Evolutionary conservation across 129 eudicot genomes (phyloP).

Genomic region (Ambrosia trifida): DNA sequence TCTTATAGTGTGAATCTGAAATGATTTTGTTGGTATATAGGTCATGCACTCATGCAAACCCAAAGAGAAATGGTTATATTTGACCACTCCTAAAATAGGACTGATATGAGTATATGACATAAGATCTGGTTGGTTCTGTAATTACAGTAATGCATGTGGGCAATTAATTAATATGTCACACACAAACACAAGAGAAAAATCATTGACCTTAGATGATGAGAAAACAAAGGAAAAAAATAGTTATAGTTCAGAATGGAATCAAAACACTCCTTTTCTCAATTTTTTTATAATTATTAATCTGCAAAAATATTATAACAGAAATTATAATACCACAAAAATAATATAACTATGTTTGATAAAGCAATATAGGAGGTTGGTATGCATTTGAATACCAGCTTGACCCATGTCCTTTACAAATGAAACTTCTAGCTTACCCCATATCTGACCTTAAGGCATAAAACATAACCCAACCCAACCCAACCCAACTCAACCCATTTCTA

Average conservation of each 20-base stretch:
- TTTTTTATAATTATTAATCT: neutral
- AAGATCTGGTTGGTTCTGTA: conserved; percentile 4
- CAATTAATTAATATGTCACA: conserved; percentile 10
- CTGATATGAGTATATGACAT: neutral
- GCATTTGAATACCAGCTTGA: neutral
- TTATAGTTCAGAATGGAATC: neutral
- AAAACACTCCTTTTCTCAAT: neutral
- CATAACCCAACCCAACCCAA: conserved; percentile 13
- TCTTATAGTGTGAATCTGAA: neutral
- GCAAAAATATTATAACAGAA: conserved; percentile 10
- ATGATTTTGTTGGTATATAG: neutral
- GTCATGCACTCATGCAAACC: neutral
- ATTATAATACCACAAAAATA: neutral
- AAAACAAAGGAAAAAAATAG: conserved; percentile 6
- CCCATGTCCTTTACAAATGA: neutral
- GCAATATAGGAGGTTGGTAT: neutral
- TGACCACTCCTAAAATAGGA: conserved; percentile 4
- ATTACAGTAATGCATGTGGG: neutral
- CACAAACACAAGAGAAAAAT: neutral
- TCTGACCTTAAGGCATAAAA: neutral
- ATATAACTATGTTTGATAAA: neutral
- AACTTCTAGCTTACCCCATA: neutral
- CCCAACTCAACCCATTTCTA: conserved; percentile 13
- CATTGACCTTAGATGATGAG: conserved; percentile 1
- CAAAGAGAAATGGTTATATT: conserved; percentile 8